Percentiles rank a stretch among this genome's conserved stretches.
Evolutionary conservation across 2,329 filamentous ascomycete genomes (phyloP).

Genomic region (Cladophialophora immunda): DNA sequence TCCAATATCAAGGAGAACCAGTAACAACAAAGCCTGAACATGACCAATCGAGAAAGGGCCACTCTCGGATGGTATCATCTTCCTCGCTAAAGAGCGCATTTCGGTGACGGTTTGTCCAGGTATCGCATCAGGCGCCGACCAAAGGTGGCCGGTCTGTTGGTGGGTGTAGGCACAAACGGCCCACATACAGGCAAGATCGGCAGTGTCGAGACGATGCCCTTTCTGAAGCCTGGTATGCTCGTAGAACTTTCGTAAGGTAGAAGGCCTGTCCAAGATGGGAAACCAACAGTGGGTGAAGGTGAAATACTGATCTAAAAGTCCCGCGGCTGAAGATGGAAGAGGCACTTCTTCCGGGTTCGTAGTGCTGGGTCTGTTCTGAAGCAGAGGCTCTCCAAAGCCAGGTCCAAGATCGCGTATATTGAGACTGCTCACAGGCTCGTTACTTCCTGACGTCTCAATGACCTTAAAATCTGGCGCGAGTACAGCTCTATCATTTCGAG

Average conservation of each 20-base stretch:
- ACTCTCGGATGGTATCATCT: slow-evolving; percentile 49
- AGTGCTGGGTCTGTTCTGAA: not conserved
- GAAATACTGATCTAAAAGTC: slow-evolving; percentile 65
- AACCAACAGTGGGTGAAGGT: slow-evolving; percentile 67
- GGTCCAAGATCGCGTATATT: not conserved
- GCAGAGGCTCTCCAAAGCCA: not conserved
- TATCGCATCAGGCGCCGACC: not conserved
- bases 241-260: slow-evolving; percentile 65
- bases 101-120: slow-evolving; percentile 10
- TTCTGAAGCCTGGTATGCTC: slow-evolving; percentile 47
- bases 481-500: slow-evolving; percentile 30
- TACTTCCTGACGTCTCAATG: slow-evolving; percentile 6
- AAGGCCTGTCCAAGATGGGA: slow-evolving; percentile 66
- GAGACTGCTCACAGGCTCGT: not conserved
- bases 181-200: slow-evolving; percentile 53
- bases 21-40: slow-evolving; percentile 54
- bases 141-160: slow-evolving; percentile 25
- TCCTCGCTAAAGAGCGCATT: slow-evolving; percentile 42
- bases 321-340: slow-evolving; percentile 61
- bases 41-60: slow-evolving; percentile 53
- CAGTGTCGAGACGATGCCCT: slow-evolving; percentile 8
- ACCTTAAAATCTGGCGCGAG: slow-evolving; percentile 26
- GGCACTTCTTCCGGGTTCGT: slow-evolving; percentile 27
- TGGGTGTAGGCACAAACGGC: slow-evolving; percentile 53
- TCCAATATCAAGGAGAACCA: slow-evolving; percentile 61